Evolutionary conservation across 306 rosid species (phyloP), one percentile per base, ranked within the genome.

Genomic region (Glycine latifolia): DNA sequence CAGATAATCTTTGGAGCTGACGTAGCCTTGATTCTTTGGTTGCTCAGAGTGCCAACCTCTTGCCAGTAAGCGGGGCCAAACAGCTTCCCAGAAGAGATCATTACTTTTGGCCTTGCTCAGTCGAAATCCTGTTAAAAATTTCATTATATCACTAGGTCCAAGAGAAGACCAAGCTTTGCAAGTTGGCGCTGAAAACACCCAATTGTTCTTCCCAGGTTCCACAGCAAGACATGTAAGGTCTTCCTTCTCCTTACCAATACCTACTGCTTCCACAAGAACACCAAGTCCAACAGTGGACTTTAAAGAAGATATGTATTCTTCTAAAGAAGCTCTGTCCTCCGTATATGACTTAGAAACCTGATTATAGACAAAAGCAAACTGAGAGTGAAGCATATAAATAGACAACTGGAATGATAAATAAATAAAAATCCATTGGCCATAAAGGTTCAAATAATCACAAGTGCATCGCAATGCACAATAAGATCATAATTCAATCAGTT

Each of bases 41-140:
- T 89, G 92, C 90, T 92, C 97, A 44, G 94, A 90, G 82, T 92
- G 94, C 97, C 97, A 92, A 58, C 97, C 97, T 85, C 87, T 92
- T 43, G 56, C 56, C 4, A 68, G 56, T 10, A 68, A 68, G 56
- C 72, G 72, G 12, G 72, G 72, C 72, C 72, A 67, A 67, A 67
- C 72, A 15, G 72, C 72, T 39, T 67, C 74, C 97, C 97, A 92
- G 80, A 92, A 92, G 47, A 92, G 90, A 63, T 92, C 94, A 5
- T 83, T 87, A 80, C 91, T 84, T 67, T 89, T 89, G 52, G 89
- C 88, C 80, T 92, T 92, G 88, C 97, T 92, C 81, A 92, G 65
- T 69, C 94, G 89, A 79, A 84, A 43, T 7, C 87, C 94, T 3
- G 94, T 89, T 83, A 92, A 85, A 80, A 74, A 68, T 12, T 87